These are phyloP conservation scores for Cryptosporidium baileyi DNA, from an alignment of 169 alveolate genomes.

Conservation along the genomic window DNA sequence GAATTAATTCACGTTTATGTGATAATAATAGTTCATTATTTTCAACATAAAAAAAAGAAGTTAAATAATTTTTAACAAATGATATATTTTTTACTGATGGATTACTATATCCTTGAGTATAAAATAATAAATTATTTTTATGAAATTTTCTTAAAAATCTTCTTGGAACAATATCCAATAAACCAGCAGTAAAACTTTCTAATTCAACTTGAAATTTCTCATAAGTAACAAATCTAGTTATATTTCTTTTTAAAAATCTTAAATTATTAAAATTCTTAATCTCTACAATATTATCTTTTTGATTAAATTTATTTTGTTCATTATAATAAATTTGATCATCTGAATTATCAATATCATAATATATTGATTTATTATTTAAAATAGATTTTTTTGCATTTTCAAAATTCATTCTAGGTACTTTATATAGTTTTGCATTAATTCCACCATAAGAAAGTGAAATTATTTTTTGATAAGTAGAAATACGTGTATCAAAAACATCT, in stretches of 20 bases:
- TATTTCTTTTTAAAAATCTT: conserved; percentile 1
- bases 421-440: not conserved
- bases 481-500: not conserved
- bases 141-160: conserved; percentile 28
- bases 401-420: not conserved
- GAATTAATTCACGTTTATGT: not conserved
- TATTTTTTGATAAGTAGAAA: not conserved
- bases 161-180: conserved; percentile 44
- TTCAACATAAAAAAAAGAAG: conserved; percentile 22
- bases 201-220: not conserved
- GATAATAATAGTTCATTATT: not conserved
- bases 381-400: conserved; percentile 29
- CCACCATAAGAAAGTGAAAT: not conserved
- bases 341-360: conserved; percentile 2
- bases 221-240: not conserved
- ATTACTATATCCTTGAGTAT: conserved; percentile 1
- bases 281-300: not conserved
- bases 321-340: not conserved
- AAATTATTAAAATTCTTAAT: conserved; percentile 3
- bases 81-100: not conserved
- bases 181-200: conserved; percentile 12
- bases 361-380: not conserved
- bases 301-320: not conserved
- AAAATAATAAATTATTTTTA: not conserved
- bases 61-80: not conserved